A percentile compares a stretch with the other conserved stretches of the same genome.
Conservation (phyloP, 2,329 filamentous ascomycete species). For the Trichophyton simii region DNA sequence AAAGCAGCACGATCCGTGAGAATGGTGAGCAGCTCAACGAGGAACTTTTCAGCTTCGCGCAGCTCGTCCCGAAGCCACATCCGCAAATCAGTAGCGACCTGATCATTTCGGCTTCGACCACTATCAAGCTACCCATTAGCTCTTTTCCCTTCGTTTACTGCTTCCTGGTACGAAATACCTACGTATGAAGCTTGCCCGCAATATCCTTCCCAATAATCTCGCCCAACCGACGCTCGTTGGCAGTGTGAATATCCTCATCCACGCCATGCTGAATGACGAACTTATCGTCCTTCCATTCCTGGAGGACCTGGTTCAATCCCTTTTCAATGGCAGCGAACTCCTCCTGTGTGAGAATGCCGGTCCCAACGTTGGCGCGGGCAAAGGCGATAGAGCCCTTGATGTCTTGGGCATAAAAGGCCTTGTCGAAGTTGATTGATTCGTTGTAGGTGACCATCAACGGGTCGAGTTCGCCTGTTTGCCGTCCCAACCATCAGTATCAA, state of each 20-base stretch:
- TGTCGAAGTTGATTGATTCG: constrained; percentile 62
- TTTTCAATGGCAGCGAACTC: constrained; percentile 59
- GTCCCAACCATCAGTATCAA: not conserved
- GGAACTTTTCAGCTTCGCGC: constrained; percentile 52
- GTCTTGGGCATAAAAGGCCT: constrained; percentile 60
- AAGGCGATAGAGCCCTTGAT: constrained; percentile 65
- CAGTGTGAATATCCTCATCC: constrained; percentile 19
- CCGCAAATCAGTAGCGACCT: constrained; percentile 81
- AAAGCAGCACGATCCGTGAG: constrained; percentile 56
- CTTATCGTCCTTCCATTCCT: constrained; percentile 22
- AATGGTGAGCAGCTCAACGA: constrained; percentile 58
- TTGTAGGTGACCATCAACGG: constrained; percentile 74
- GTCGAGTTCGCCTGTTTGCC: constrained; percentile 52
- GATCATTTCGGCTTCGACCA: constrained; percentile 75
- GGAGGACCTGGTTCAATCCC: constrained; percentile 46
- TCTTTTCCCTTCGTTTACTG: not conserved
- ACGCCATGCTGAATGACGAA: constrained; percentile 19
- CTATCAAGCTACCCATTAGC: constrained; percentile 5
- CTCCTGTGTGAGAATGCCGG: constrained; percentile 54
- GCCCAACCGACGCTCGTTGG: constrained; percentile 47
- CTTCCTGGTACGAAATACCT: constrained; percentile 17
- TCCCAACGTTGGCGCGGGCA: constrained; percentile 59
- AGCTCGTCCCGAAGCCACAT: constrained; percentile 74
- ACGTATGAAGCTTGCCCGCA: constrained; percentile 77
- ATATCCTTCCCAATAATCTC: constrained; percentile 79